These are phyloP conservation scores for Coniochaeta sp. DNA, from an alignment of 2,329 filamentous ascomycete genomes.

Conservation along the genomic window DNA sequence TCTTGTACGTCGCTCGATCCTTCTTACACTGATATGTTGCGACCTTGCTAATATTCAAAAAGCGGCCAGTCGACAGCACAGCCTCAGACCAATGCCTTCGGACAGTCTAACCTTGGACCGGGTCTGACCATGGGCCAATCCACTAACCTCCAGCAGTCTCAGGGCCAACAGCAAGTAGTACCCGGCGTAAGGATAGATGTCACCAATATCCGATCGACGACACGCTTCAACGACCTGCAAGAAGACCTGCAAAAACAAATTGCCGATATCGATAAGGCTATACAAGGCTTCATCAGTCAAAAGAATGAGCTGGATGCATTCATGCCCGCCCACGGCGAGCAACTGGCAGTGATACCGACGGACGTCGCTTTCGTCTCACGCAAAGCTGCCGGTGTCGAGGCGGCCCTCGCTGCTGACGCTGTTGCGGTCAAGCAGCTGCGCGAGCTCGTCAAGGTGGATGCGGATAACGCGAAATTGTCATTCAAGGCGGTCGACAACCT, in stretches of 20 bases:
- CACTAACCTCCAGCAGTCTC: slow-evolving; percentile 16
- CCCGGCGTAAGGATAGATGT: slow-evolving; percentile 74
- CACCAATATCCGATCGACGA: slow-evolving; percentile 73
- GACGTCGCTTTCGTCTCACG: slow-evolving; percentile 36
- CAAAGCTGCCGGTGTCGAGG: slow-evolving; percentile 36
- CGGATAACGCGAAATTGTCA: slow-evolving; percentile 32
- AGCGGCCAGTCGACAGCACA: slow-evolving; percentile 10
- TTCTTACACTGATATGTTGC: background rate
- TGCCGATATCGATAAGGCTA: slow-evolving; percentile 68
- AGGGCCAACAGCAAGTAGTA: slow-evolving; percentile 43
- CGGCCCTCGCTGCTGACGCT: slow-evolving; percentile 30
- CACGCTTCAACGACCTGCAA: slow-evolving; percentile 84
- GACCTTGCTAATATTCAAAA: background rate
- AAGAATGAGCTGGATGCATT: slow-evolving; percentile 70
- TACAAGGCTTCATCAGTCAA: slow-evolving; percentile 71
- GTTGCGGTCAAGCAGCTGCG: slow-evolving; percentile 34
- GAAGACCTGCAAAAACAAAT: slow-evolving; percentile 76
- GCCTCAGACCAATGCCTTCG: slow-evolving; percentile 10
- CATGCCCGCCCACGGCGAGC: slow-evolving; percentile 45
- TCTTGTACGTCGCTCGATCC: slow-evolving; percentile 16
- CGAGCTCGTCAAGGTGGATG: slow-evolving; percentile 31
- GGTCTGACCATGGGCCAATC: slow-evolving; percentile 42
- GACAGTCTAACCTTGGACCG: slow-evolving; percentile 10
- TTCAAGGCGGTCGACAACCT: slow-evolving; percentile 40
- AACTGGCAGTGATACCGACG: slow-evolving; percentile 27